Evolutionary conservation across 106 monocot species (phyloP), one percentile per base, ranked within the genome.

Genomic region (Chionographis japonica): DNA sequence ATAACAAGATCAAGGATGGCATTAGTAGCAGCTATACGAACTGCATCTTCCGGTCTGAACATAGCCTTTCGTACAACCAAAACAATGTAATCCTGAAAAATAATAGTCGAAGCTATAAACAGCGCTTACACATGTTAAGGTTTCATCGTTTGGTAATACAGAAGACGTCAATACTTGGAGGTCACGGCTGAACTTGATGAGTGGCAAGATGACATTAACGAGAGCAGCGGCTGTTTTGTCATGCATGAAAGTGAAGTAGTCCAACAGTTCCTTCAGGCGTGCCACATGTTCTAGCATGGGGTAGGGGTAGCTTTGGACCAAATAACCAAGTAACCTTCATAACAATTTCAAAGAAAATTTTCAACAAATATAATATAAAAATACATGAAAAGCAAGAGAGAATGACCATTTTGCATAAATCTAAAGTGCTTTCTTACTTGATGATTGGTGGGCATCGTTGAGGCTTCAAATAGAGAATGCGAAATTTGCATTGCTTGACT

Each of bases 211-310:
- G 68, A 80, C 72, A 70, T 52, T 68, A 40, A 83, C 41, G 4
- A 92, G 52, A 72, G 62, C 61, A 40, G 68, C 66, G 12, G 92
- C 84, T 66, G 78, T 86, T 71, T 77, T 81, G 1, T 81, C 86
- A 72, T 89, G 74, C 92, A 97, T 84, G 58, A 83, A 89, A 56
- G 84, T 75, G 72, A 97, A 97, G 69, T 92, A 97, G 59, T 97
- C 89, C 83, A 97, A 72, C 20, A 97, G 69, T 60, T 97, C 97
- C 71, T 97, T 97, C 73, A 97, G n/a, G 41, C 75, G 78, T 35
- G 79, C 63, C 70, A 84, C 71, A 74, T 83, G 76, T 41, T 92
- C 92, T 12, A 92, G 74, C 84, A 92, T 97, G 37, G 80, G 77
- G 69, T 86, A 84, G 8, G 82, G 81, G 40, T 80, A 85, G 19